phyloP scores from a whole-genome alignment of 129 eudicot genomes.

The Helianthus annuus region HanXRQr2.0-SUNRISE NC_035436.2:18132859-18133358 shows the following conservation, averaged over 20 bases:
- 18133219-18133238: background rate
- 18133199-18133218: background rate
- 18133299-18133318: constrained; percentile 1
- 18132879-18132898: constrained; percentile 15
- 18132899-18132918: background rate
- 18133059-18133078: constrained; percentile 48
- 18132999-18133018: constrained; percentile 15
- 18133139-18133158: background rate
- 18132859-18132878: background rate
- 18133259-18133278: background rate
- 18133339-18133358: background rate
- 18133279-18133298: background rate
- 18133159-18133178: constrained; percentile 2
- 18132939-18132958: constrained; percentile 3
- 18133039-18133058: constrained; percentile 46
- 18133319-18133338: constrained; percentile 16
- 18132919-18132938: constrained; percentile 11
- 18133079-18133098: constrained; percentile 56
- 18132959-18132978: background rate
- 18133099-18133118: constrained; percentile 47
- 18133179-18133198: background rate
- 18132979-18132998: constrained; percentile 6
- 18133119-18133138: constrained; percentile 9
- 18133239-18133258: background rate
- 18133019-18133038: background rate